These are phyloP conservation scores for Crotalaria pallida DNA, from an alignment of 306 rosid genomes.

Conservation along the genomic window DNA sequence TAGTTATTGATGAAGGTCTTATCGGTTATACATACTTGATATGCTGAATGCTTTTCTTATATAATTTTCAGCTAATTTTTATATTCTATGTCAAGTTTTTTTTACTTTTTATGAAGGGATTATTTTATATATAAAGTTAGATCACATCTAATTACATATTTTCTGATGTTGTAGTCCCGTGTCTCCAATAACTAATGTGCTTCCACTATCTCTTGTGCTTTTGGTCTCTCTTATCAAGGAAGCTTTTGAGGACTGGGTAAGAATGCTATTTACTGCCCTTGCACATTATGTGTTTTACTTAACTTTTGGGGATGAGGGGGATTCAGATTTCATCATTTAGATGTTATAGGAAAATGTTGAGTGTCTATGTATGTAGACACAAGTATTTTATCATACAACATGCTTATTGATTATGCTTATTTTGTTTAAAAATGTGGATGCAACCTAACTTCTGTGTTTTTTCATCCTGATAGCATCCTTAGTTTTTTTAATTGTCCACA, in stretches of 20 bases:
- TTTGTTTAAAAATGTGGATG: slow-evolving; percentile 8
- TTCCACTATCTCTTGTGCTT: slow-evolving; percentile 88
- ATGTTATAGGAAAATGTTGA: not conserved
- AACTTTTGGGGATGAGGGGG: not conserved
- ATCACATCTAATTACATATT: slow-evolving; percentile 25
- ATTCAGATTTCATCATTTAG: not conserved
- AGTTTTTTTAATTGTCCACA: not conserved
- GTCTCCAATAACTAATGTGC: slow-evolving; percentile 87
- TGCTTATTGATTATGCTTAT: not conserved
- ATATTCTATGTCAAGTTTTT: no score
- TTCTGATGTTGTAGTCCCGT: slow-evolving; percentile 81
- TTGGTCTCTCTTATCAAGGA: slow-evolving; percentile 81
- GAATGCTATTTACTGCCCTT: slow-evolving; percentile 27
- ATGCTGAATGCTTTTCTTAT: slow-evolving; percentile 7
- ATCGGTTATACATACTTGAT: not conserved
- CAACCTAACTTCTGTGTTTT: not conserved
- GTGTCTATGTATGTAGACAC: not conserved
- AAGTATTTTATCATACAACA: slow-evolving; percentile 3
- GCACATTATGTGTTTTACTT: not conserved
- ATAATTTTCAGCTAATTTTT: not conserved
- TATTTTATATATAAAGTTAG: not conserved
- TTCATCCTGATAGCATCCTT: not conserved
- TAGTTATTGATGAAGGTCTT: not conserved
- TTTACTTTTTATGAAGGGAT: no score
- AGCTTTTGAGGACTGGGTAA: slow-evolving; percentile 97